Conservation (phyloP, 768 basidiomycete genomes). For the Trametes cingulata region DNA sequence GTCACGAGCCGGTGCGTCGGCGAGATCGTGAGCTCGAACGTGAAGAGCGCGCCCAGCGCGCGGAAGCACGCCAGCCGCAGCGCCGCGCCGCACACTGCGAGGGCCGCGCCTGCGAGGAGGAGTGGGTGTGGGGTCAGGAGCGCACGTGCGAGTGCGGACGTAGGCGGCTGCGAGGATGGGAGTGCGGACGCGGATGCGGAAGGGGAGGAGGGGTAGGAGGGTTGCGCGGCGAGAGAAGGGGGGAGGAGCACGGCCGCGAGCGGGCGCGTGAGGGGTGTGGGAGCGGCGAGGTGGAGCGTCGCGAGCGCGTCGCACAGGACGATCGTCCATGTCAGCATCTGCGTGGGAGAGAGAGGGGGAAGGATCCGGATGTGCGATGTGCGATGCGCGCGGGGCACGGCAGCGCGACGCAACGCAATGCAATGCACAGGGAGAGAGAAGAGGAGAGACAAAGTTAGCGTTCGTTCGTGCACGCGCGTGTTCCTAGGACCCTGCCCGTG, state of each 20-base stretch:
- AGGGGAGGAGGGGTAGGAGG: neutral
- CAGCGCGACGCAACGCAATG: neutral
- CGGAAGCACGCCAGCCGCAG: slow-evolving; percentile 42
- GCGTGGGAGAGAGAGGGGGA: neutral
- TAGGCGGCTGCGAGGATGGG: neutral
- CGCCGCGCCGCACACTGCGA: slow-evolving; percentile 31
- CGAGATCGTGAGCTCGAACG: slow-evolving; percentile 42
- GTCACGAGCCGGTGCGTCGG: slow-evolving; percentile 40
- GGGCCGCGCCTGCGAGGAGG: slow-evolving; percentile 33
- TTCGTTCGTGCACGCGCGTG: neutral
- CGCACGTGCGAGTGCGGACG: neutral
- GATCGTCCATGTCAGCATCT: slow-evolving; percentile 28
- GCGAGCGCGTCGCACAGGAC: slow-evolving; percentile 25
- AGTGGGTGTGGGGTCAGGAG: slow-evolving; percentile 20
- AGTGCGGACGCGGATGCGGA: neutral
- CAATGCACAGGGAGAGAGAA: too few species aligned
- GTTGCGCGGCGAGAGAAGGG: neutral
- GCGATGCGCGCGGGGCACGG: too few species aligned
- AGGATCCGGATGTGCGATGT: too few species aligned
- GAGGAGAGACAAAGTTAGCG: slow-evolving; percentile 7
- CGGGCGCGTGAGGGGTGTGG: slow-evolving; percentile 18
- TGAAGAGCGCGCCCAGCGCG: slow-evolving; percentile 40
- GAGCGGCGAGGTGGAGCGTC: slow-evolving; percentile 21
- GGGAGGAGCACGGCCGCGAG: slow-evolving; percentile 15
- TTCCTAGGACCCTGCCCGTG: neutral